Evolutionary conservation across 352 stramenopile species (phyloP), one percentile per base, ranked within the genome.

Genomic region (Phytophthora citrophthora): DNA sequence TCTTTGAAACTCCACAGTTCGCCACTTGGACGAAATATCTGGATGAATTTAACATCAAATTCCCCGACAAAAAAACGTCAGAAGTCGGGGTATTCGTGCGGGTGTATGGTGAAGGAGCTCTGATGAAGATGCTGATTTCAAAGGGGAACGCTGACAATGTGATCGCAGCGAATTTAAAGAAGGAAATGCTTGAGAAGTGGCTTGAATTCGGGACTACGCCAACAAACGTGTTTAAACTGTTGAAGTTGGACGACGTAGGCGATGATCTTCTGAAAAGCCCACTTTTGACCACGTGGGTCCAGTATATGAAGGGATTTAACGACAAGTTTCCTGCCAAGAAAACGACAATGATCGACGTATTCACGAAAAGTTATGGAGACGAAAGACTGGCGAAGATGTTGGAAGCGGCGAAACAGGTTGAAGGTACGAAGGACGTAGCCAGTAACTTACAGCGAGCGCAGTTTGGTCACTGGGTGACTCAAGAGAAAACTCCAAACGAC

Each of bases 281-380:
- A 1, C 1, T 44, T 0, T 27, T 60, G 26, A 20, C 8, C 13
- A 26, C 26, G 0, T 60, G n/a, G n/a, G 27, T 44, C 4, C 9
- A 50, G 26, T 60, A 46, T 18, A 18, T 60, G 52, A 51, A 43
- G 3, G 2, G 11, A 0, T 60, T 60, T 27, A 60, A 60, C 20
- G 18, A 50, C 12, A 13, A 60, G n/a, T 1, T 26, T 32, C 24
- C 50, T 24, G n/a, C 11, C 8, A 39, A 31, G 26, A 5, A 39
- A 9, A 62, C 32, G 5, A 62, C 44, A 4, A 62, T 62, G 31
- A 23, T 54, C 26, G 38, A 32, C 29, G n/a, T 23, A 9, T 53
- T 61, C 41, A 38, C 31, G 12, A 61, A 26, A 5, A 43, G 11
- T 13, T 61, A 61, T n/a, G 54, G 43, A 2, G 54, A 61, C 5